Evolutionary conservation across 164 flowering plant species (phyloP).

Genomic region (Tetrastigma voinierianum): DNA sequence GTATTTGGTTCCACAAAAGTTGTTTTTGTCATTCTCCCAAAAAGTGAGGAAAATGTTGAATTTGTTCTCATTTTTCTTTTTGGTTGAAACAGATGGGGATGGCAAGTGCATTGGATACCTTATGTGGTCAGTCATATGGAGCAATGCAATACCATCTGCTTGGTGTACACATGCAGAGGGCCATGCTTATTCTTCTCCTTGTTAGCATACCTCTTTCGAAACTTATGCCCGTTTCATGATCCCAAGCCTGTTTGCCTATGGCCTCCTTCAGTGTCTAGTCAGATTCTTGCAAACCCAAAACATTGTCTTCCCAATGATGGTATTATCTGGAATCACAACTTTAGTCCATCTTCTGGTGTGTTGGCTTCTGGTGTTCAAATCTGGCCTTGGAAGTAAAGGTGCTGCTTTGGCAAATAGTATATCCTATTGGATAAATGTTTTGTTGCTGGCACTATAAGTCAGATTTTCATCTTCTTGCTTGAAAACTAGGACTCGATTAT

Average conservation of each 20-base stretch:
- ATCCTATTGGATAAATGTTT: conserved; percentile 46
- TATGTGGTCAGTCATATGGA: conserved; percentile 52
- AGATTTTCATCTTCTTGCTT: conserved; percentile 44
- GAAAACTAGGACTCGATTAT: conserved; percentile 45
- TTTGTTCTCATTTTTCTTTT: neutral
- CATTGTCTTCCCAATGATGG: conserved; percentile 51
- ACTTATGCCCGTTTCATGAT: conserved; percentile 36
- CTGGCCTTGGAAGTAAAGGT: conserved; percentile 43
- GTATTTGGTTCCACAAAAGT: too few relatives aligned
- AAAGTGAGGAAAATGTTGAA: too few relatives aligned
- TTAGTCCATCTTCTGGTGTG: conserved; percentile 35
- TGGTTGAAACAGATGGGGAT: conserved; percentile 33
- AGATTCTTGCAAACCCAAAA: conserved; percentile 49
- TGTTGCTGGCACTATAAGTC: conserved; percentile 32
- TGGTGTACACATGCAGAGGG: conserved; percentile 48
- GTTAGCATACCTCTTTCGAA: conserved; percentile 44
- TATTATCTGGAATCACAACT: conserved; percentile 31
- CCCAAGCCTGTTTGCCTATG: conserved; percentile 45
- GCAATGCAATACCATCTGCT: conserved; percentile 44
- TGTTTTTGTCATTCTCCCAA: too few relatives aligned
- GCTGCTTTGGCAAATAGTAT: conserved; percentile 49
- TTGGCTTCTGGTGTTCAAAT: conserved; percentile 41
- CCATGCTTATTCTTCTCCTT: conserved; percentile 36
- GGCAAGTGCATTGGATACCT: conserved; percentile 51
- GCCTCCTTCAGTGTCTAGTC: conserved; percentile 39